These are phyloP conservation scores for Echium plantagineum DNA, from an alignment of 257 asterid genomes.

Conservation along the genomic window DNA sequence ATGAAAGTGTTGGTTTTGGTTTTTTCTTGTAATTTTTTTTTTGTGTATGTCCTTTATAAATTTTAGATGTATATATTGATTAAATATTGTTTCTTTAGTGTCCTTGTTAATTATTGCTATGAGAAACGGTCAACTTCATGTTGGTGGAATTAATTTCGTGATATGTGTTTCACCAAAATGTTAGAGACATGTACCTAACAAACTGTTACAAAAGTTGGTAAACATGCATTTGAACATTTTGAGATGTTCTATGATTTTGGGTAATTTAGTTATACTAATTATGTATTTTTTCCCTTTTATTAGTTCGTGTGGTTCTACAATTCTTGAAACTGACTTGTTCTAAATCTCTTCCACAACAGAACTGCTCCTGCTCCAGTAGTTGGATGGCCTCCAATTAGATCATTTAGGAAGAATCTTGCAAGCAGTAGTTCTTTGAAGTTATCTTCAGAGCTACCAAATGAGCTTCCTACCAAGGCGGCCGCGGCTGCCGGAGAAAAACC, in stretches of 20 bases:
- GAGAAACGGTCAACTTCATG: neutral
- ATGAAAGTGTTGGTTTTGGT: slow-evolving; percentile 8
- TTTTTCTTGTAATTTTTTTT: neutral
- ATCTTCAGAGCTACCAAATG: slow-evolving; percentile 26
- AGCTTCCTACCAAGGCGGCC: slow-evolving; percentile 19
- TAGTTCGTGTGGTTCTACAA: neutral
- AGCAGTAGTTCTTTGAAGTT: slow-evolving; percentile 36
- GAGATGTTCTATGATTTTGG: neutral
- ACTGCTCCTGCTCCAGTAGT: slow-evolving; percentile 73
- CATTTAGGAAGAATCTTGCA: slow-evolving; percentile 63
- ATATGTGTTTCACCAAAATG: neutral
- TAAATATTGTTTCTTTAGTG: neutral
- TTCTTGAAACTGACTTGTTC: neutral
- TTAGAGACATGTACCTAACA: neutral
- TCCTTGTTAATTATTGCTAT: neutral
- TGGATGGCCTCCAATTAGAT: slow-evolving; percentile 97
- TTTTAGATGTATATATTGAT: too few species aligned
- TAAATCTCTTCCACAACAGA: slow-evolving; percentile 21
- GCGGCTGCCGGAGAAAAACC: slow-evolving; percentile 23
- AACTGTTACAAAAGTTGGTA: neutral
- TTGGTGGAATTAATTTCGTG: slow-evolving; percentile 2
- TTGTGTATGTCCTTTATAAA: too few species aligned
- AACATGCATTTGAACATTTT: neutral
- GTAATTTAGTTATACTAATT: neutral
- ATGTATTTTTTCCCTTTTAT: neutral